These are phyloP conservation scores for Sphagnum tenellum DNA, from an alignment of 225 moss, liverwort and hornwort genomes.

Conservation along the genomic window DNA sequence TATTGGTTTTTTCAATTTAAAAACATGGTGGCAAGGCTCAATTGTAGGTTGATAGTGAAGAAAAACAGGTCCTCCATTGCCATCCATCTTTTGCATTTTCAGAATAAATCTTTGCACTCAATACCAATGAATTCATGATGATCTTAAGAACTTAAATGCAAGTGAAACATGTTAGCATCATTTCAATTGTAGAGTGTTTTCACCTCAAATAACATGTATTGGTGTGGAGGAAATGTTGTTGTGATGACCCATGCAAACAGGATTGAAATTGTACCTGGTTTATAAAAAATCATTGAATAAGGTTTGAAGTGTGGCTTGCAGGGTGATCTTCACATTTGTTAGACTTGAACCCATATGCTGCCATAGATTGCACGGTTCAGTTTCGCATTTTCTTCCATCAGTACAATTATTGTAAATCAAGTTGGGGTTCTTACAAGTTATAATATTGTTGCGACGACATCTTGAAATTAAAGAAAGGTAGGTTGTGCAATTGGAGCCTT, in stretches of 20 bases:
- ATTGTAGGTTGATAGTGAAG: slow-evolving; percentile 87
- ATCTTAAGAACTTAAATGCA: background rate
- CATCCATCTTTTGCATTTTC: slow-evolving; percentile 25
- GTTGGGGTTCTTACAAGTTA: too few relatives aligned
- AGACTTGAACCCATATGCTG: slow-evolving; percentile 94
- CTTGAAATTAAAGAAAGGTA: too few relatives aligned
- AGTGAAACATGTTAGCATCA: too few relatives aligned
- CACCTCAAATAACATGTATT: too few relatives aligned
- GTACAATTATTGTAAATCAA: too few relatives aligned
- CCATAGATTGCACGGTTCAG: slow-evolving; percentile 94
- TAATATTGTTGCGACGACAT: too few relatives aligned
- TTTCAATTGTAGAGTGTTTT: too few relatives aligned
- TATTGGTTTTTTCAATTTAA: too few relatives aligned
- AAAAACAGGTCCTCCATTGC: slow-evolving; percentile 46
- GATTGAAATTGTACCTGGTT: slow-evolving; percentile 26
- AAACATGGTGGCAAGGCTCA: slow-evolving; percentile 8
- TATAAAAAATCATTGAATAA: slow-evolving; percentile 53
- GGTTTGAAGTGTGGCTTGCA: slow-evolving; percentile 54
- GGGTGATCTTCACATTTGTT: slow-evolving; percentile 84
- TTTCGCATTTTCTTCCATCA: too few relatives aligned
- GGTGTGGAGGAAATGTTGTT: too few relatives aligned
- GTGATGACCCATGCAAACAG: background rate
- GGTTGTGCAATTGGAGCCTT: too few relatives aligned
- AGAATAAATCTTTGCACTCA: background rate
- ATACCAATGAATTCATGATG: background rate